These are phyloP conservation scores for Talaromyces albobiverticillius DNA, from an alignment of 2,329 filamentous ascomycete species.

Conservation along the genomic window DNA sequence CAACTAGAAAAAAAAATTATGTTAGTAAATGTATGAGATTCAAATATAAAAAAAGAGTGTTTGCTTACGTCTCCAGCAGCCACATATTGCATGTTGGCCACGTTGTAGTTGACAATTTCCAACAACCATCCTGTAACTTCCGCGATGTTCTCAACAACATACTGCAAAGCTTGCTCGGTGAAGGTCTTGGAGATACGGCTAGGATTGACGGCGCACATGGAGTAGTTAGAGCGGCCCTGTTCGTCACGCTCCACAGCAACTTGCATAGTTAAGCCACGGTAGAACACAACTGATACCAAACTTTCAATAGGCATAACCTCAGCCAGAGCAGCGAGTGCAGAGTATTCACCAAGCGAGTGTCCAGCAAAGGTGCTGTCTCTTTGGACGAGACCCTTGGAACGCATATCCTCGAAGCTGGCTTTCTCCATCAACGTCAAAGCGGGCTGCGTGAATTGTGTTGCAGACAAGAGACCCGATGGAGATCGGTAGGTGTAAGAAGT, in stretches of 20 bases:
- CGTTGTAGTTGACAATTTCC: conserved; percentile 96
- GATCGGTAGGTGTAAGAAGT: conserved; percentile 97
- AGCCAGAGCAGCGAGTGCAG: conserved; percentile 88
- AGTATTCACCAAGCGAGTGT: conserved; percentile 98
- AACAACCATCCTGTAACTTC: conserved; percentile 93
- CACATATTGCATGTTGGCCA: conserved; percentile 69
- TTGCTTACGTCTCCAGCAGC: conserved; percentile 59
- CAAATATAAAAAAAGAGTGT: background rate
- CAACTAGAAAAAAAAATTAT: conserved; percentile 35
- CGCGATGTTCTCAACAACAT: conserved; percentile 91
- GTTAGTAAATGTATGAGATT: background rate
- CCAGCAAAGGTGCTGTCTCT: conserved; percentile 96
- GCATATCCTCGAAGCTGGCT: conserved; percentile 99
- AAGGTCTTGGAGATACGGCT: conserved; percentile 98
- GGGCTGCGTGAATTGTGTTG: conserved; percentile 97
- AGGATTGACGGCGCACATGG: conserved; percentile 98
- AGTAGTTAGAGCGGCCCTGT: conserved; percentile 91
- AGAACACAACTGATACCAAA: conserved; percentile 97
- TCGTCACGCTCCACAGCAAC: conserved; percentile 97
- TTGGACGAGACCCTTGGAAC: conserved; percentile 91
- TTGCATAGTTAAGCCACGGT: conserved; percentile 98
- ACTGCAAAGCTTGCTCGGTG: conserved; percentile 95
- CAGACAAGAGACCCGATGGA: conserved; percentile 88
- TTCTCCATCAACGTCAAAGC: conserved; percentile 99
- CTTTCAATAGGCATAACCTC: conserved; percentile 99